Evolutionary conservation across 2,329 filamentous ascomycete genomes (phyloP).

Genomic region (Venturia oleaginea): DNA sequence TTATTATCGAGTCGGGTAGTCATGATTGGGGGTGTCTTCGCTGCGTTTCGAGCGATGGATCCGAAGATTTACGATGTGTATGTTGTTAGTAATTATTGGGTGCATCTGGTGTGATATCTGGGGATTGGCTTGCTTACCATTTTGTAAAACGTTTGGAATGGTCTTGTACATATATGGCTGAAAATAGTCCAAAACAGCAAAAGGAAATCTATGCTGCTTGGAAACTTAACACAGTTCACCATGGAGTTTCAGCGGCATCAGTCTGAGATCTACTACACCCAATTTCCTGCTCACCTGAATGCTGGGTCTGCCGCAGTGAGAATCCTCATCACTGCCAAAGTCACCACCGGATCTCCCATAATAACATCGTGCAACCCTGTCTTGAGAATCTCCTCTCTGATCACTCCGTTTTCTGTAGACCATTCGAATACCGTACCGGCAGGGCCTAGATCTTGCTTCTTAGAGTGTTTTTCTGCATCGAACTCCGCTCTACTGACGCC

Average conservation of each 20-base stretch:
- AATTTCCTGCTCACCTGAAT: neutral
- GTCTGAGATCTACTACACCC: neutral
- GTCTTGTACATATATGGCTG: neutral
- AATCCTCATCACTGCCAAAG: slow-evolving; percentile 51
- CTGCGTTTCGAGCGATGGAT: neutral
- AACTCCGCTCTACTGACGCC: too few species aligned
- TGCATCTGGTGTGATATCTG: neutral
- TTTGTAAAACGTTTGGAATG: too few species aligned
- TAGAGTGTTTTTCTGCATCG: too few species aligned
- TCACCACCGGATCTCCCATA: too few species aligned
- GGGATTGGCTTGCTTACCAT: too few species aligned
- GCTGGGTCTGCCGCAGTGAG: neutral
- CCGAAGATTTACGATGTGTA: neutral
- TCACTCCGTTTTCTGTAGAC: too few species aligned
- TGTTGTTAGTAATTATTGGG: neutral
- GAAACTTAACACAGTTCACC: too few species aligned
- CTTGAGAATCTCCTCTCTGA: too few species aligned
- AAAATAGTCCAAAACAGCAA: neutral
- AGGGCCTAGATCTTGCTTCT: too few species aligned
- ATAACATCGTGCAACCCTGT: too few species aligned
- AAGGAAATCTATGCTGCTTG: neutral
- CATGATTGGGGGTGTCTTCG: neutral
- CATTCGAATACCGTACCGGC: too few species aligned
- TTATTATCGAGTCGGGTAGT: neutral
- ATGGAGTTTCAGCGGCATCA: too few species aligned